phyloP scores from a whole-genome alignment of 495 filamentous ascomycete species.

The Hapsidospora chrysogenum region DNA sequence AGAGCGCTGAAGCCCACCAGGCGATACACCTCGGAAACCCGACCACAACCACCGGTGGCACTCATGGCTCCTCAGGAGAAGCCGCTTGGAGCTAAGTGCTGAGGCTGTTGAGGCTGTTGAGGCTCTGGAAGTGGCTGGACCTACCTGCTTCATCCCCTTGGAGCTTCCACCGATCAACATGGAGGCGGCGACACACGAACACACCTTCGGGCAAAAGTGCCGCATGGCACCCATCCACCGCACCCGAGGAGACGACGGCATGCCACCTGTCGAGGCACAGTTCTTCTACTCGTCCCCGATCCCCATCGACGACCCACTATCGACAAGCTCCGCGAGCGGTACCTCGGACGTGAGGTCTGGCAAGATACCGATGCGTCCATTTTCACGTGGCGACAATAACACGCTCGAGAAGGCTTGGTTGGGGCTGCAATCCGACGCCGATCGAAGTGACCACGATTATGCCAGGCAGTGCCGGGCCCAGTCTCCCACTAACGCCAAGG shows the following conservation, averaged over 20 bases:
- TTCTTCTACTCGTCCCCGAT: conserved; percentile 69
- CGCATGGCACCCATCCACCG: conserved; percentile 20
- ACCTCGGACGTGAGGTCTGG: conserved; percentile 30
- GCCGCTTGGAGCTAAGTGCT: no score
- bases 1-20: no score
- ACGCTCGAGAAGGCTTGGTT: conserved; percentile 61
- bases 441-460: conserved; percentile 22
- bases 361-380: conserved; percentile 52
- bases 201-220: conserved; percentile 22
- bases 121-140: no score
- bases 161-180: no score
- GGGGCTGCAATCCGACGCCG: conserved; percentile 28
- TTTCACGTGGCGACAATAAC: conserved; percentile 56
- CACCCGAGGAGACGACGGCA: conserved; percentile 20
- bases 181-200: no score
- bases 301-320: conserved; percentile 70
- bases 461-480: conserved; percentile 11
- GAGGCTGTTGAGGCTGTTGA: no score
- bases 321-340: conserved; percentile 39
- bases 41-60: no score
- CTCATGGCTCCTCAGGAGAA: no score
- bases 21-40: no score
- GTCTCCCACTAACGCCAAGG: conserved; percentile 14
- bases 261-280: conserved; percentile 43
- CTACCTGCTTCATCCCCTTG: no score